Percentiles rank a stretch among this genome's conserved stretches.
Conservation (phyloP, 306 rosid genomes). For the Gleditsia sinensis region DNA sequence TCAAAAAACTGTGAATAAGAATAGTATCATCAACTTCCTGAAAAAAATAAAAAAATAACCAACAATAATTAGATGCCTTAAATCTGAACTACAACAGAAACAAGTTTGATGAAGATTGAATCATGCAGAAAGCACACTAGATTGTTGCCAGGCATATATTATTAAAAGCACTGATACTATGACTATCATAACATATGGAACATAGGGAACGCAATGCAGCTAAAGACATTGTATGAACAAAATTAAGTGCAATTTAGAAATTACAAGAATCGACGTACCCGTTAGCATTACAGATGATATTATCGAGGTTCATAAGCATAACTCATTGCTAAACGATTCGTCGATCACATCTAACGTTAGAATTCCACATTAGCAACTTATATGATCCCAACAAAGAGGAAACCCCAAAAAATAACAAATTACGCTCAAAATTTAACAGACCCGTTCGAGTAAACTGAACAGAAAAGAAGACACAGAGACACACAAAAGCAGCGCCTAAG, state of each 20-base stretch:
- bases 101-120: not conserved
- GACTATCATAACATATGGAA: not conserved
- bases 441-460: not conserved
- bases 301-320: not conserved
- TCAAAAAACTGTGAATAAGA: conserved; percentile 7
- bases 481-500: not conserved
- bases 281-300: not conserved
- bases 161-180: not conserved
- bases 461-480: not conserved
- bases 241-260: not conserved
- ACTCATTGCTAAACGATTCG: not conserved
- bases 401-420: not conserved
- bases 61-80: not conserved
- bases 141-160: not conserved
- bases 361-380: not conserved
- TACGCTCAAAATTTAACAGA: not conserved
- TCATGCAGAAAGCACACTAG: not conserved
- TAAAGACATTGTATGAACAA: not conserved
- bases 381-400: not conserved
- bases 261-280: not conserved
- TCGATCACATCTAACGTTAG: not conserved
- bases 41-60: not conserved
- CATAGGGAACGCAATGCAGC: not conserved
- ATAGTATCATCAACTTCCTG: not conserved
- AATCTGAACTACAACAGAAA: not conserved